A percentile compares a stretch with the other conserved stretches of the same genome.
Conservation (phyloP, 164 flowering plant species). For the Liriodendron chinense region DNA sequence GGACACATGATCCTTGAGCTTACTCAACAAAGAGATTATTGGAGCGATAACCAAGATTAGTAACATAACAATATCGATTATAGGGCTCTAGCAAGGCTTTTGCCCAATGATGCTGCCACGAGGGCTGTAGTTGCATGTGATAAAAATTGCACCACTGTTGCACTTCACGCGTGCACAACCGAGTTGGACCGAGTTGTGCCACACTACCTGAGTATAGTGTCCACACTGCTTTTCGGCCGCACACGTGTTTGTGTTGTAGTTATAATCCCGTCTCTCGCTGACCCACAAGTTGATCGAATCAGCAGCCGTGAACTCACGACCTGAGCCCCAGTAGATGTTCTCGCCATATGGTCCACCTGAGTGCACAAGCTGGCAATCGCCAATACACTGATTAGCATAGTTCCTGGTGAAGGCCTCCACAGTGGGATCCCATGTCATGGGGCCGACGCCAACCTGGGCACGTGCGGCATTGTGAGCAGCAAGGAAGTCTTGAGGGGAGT, state of each 20-base stretch:
- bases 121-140: conserved; percentile 16
- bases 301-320: conserved; percentile 12
- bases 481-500: conserved; percentile 28
- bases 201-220: conserved; percentile 54
- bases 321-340: conserved; percentile 35
- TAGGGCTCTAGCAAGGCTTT: conserved; percentile 2
- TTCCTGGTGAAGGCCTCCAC: conserved; percentile 33
- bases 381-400: conserved; percentile 29
- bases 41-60: no score
- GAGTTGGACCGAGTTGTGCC: conserved; percentile 34
- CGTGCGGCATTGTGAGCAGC: conserved; percentile 35
- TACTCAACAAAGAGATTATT: no score
- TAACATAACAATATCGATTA: background rate
- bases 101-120: conserved; percentile 1
- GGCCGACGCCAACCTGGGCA: conserved; percentile 28
- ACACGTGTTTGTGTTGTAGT: conserved; percentile 34
- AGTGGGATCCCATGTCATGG: conserved; percentile 31
- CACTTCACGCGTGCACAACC: conserved; percentile 50
- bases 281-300: conserved; percentile 44
- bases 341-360: conserved; percentile 43
- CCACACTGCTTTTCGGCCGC: conserved; percentile 18
- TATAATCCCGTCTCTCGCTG: conserved; percentile 29
- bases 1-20: no score
- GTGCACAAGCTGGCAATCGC: conserved; percentile 30
- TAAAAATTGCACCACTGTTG: conserved; percentile 21